Evolutionary conservation across 2,329 filamentous ascomycete species (phyloP).

Genomic region (Penicillium sp.): DNA sequence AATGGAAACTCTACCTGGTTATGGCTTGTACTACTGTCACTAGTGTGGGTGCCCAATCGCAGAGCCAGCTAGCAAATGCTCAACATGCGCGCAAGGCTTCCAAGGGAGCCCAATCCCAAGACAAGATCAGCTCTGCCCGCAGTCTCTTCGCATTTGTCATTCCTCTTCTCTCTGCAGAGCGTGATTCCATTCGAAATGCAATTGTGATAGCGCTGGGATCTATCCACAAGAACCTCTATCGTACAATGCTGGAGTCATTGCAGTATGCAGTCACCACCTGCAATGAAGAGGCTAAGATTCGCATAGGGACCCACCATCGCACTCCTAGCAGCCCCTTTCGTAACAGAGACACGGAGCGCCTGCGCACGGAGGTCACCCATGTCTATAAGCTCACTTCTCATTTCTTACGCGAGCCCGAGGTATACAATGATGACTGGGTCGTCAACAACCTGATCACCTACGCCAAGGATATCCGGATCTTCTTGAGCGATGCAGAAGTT

Average conservation of each 20-base stretch:
- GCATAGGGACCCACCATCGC: conserved; percentile 73
- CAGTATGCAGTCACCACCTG: conserved; percentile 82
- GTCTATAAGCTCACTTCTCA: conserved; percentile 93
- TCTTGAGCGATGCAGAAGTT: conserved; percentile 90
- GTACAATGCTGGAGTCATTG: conserved; percentile 82
- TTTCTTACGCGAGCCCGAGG: conserved; percentile 74
- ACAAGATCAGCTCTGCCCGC: conserved; percentile 82
- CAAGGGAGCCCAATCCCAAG: conserved; percentile 61
- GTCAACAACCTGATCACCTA: conserved; percentile 84
- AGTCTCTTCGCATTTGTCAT: conserved; percentile 90
- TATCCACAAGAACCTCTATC: conserved; percentile 92
- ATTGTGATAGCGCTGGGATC: conserved; percentile 90
- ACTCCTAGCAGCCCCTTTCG: conserved; percentile 77
- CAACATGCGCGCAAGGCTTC: conserved; percentile 83
- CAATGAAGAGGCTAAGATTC: conserved; percentile 81
- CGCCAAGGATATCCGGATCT: conserved; percentile 87
- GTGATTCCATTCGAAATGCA: conserved; percentile 78
- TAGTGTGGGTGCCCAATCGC: conserved; percentile 67
- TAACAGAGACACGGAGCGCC: conserved; percentile 77
- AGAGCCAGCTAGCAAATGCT: conserved; percentile 58
- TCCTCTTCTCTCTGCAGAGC: conserved; percentile 76
- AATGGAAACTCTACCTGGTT: conserved; percentile 96
- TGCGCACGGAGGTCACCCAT: conserved; percentile 92
- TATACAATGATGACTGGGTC: conserved; percentile 86
- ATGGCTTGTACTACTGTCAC: conserved; percentile 95